Conservation (phyloP, 2,329 filamentous ascomycete genomes). For the Colletotrichum sp. region DNA sequence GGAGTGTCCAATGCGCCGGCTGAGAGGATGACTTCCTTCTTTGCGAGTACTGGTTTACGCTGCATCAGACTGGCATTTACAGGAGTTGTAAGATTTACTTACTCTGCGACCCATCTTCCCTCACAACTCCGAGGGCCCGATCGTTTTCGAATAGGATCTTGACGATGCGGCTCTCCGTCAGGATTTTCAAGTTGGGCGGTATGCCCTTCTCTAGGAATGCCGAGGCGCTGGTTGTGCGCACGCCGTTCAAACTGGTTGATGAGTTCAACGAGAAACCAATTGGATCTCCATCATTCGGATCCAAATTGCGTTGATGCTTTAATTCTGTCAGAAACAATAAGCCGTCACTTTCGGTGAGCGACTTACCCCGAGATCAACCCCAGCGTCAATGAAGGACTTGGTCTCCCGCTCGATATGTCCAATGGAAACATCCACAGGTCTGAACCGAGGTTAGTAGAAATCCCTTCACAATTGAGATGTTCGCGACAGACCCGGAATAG, state of each 20-base stretch:
- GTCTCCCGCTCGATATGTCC: slow-evolving; percentile 6
- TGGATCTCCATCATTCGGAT: not conserved
- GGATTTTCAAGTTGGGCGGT: slow-evolving; percentile 75
- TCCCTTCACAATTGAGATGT: not conserved
- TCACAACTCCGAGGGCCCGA: slow-evolving; percentile 63
- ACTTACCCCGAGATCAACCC: not conserved
- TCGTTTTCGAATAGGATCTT: slow-evolving; percentile 75
- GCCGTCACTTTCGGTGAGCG: fast-evolving
- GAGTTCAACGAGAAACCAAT: slow-evolving; percentile 6
- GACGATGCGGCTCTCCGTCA: slow-evolving; percentile 88
- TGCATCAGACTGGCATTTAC: fast-evolving
- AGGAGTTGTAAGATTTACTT: not conserved
- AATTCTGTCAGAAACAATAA: fast-evolving
- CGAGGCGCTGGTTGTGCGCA: slow-evolving; percentile 5
- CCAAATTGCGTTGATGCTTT: slow-evolving; percentile 5
- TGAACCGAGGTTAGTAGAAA: not conserved
- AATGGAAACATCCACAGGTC: slow-evolving; percentile 4
- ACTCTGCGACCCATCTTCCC: not conserved
- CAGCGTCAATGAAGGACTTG: slow-evolving; percentile 6
- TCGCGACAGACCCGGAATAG: not conserved
- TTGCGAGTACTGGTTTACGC: slow-evolving; percentile 38
- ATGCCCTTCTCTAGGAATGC: not conserved
- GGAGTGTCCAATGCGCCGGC: slow-evolving; percentile 71
- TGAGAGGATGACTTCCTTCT: slow-evolving; percentile 71
- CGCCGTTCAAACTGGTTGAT: not conserved